These are phyloP conservation scores for Eimeria falciformis DNA, from an alignment of 169 alveolate species.

Conservation along the genomic window DNA sequence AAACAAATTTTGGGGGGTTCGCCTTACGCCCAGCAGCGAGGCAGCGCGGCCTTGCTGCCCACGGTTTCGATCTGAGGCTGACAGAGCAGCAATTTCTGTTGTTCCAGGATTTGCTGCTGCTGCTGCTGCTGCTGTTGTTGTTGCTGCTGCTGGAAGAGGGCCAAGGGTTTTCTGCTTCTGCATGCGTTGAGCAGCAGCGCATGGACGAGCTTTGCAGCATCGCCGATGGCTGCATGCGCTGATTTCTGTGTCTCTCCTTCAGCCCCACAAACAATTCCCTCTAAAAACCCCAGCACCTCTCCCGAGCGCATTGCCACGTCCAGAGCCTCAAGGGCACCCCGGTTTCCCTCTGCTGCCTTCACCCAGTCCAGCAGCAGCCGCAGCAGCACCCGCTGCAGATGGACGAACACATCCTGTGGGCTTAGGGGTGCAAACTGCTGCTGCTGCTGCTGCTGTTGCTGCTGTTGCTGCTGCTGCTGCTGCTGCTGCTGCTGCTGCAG, in stretches of 20 bases:
- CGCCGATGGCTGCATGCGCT: constrained; percentile 19
- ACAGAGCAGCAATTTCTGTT: constrained; percentile 16
- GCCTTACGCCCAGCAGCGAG: too few relatives aligned
- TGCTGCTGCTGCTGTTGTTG: constrained; percentile 33
- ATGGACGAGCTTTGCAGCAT: constrained; percentile 23
- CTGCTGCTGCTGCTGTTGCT: constrained; percentile 50
- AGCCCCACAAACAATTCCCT: neutral
- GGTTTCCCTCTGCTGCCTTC: constrained; percentile 43
- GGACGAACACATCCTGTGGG: neutral
- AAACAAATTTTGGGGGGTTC: too few relatives aligned
- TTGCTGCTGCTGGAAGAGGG: neutral
- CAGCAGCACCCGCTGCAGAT: constrained; percentile 47
- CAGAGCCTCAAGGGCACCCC: constrained; percentile 1
- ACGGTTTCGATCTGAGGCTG: neutral
- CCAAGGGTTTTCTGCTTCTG: neutral
- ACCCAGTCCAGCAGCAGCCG: constrained; percentile 66
- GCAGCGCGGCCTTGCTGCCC: too few relatives aligned
- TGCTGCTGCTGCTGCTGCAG: constrained; percentile 37
- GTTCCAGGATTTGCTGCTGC: constrained; percentile 15
- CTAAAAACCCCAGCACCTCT: neutral
- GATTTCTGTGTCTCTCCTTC: neutral
- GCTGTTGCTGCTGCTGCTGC: constrained; percentile 52
- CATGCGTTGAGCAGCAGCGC: constrained; percentile 20
- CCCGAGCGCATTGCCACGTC: neutral
- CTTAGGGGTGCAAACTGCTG: neutral